Conservation (phyloP, 192 early-diverging fungal species). For the Haplosporangium gracile region DNA sequence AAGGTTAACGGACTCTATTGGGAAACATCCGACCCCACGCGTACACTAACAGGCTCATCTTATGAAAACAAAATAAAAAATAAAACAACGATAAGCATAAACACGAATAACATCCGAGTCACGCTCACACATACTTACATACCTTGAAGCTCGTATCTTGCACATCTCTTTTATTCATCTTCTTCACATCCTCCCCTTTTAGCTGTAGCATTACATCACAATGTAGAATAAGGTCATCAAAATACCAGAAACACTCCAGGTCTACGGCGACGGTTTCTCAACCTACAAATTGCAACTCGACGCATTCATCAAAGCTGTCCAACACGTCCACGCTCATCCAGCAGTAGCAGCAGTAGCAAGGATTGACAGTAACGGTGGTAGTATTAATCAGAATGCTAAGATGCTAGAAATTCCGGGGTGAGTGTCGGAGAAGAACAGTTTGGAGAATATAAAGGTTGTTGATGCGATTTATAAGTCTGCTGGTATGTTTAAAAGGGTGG, state of each 20-base stretch:
- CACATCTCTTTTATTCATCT: not conserved
- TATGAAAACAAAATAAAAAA: too few species aligned
- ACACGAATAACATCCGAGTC: not conserved
- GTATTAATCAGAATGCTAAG: not conserved
- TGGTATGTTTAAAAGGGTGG: not conserved
- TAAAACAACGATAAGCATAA: too few species aligned
- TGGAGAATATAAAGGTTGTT: not conserved
- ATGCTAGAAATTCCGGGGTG: not conserved
- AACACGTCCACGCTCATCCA: not conserved
- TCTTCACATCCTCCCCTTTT: not conserved
- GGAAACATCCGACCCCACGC: too few species aligned
- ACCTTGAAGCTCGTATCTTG: not conserved
- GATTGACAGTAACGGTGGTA: not conserved
- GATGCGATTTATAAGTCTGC: not conserved
- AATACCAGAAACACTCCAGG: not conserved
- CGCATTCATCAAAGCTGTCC: not conserved
- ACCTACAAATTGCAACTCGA: not conserved
- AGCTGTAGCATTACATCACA: not conserved
- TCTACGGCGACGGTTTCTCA: not conserved
- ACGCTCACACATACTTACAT: not conserved
- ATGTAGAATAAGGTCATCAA: not conserved
- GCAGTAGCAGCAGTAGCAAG: too few species aligned
- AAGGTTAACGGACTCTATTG: too few species aligned
- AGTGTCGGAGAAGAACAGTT: not conserved
- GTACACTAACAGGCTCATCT: too few species aligned